Evolutionary conservation across 2,329 filamentous ascomycete species (phyloP).

Genomic region (Colletotrichum melonis): DNA sequence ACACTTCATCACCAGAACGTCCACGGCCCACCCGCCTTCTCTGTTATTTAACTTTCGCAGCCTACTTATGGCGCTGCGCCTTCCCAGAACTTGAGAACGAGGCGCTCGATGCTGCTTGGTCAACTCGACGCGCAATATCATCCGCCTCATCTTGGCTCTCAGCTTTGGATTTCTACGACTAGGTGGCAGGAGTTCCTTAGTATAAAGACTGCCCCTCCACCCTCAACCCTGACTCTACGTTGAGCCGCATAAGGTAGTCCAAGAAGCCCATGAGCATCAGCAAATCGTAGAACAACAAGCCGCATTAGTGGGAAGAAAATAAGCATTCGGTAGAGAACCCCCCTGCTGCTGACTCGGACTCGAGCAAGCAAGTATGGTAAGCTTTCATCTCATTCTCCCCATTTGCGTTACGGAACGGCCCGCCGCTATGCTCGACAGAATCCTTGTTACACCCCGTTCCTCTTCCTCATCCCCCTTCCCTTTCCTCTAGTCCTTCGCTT

Average conservation of each 20-base stretch:
- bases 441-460: neutral
- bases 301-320: conserved; percentile 8
- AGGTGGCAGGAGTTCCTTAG: neutral
- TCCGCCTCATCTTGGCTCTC: conserved; percentile 25
- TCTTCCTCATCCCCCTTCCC: neutral
- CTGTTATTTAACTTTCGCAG: neutral
- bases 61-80: neutral
- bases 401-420: neutral
- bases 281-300: neutral
- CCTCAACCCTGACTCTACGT: neutral
- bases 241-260: neutral
- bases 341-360: conserved; percentile 26
- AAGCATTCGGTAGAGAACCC: neutral
- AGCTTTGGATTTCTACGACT: neutral
- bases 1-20: conserved; percentile 6
- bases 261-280: neutral
- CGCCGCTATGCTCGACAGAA: neutral
- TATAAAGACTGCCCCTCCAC: conserved; percentile 25
- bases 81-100: neutral
- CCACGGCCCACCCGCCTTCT: neutral
- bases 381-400: neutral
- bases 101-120: neutral
- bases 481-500: neutral
- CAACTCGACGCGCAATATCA: conserved; percentile 2
- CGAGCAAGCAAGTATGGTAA: conserved; percentile 30